Evolutionary conservation across 2,329 filamentous ascomycete species (phyloP).

Genomic region (Penicillium thymicola): DNA sequence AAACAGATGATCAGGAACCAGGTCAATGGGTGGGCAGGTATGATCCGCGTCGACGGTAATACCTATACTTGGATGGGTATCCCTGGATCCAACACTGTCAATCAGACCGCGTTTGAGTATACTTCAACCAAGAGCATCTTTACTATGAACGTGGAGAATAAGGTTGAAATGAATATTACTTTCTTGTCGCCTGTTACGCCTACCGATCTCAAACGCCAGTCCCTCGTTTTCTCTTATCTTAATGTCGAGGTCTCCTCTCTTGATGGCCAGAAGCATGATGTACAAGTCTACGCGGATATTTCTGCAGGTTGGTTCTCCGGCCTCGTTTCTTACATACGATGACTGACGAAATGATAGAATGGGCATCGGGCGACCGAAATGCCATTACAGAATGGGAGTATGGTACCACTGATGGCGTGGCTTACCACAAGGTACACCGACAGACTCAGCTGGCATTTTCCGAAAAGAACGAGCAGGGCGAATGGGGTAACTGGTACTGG

Average conservation of each 20-base stretch:
- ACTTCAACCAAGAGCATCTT: conserved; percentile 71
- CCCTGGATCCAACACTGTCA: conserved; percentile 46
- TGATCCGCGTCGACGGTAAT: conserved; percentile 65
- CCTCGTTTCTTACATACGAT: neutral
- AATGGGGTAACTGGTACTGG: conserved; percentile 57
- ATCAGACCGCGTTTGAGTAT: conserved; percentile 64
- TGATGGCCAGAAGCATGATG: conserved; percentile 61
- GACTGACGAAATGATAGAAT: conserved; percentile 54
- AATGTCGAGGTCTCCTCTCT: conserved; percentile 60
- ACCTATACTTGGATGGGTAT: conserved; percentile 67
- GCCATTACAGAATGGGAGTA: conserved; percentile 62
- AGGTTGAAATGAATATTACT: conserved; percentile 63
- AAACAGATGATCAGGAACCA: conserved; percentile 45
- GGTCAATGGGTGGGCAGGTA: conserved; percentile 63
- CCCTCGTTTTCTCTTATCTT: conserved; percentile 68
- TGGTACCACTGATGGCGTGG: conserved; percentile 49
- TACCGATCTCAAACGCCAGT: conserved; percentile 64
- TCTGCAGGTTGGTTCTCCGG: conserved; percentile 55
- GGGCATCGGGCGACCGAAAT: conserved; percentile 61
- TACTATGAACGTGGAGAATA: conserved; percentile 60
- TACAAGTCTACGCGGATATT: conserved; percentile 71
- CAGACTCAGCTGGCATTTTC: conserved; percentile 48
- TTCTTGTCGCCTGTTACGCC: conserved; percentile 70
- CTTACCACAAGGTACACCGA: conserved; percentile 59
- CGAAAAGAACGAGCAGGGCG: conserved; percentile 47